A percentile compares a stretch with the other conserved stretches of the same genome.
These are phyloP conservation scores for Hypocrella siamensis DNA, from an alignment of 2,329 filamentous ascomycete genomes.

Conservation along the genomic window DNA sequence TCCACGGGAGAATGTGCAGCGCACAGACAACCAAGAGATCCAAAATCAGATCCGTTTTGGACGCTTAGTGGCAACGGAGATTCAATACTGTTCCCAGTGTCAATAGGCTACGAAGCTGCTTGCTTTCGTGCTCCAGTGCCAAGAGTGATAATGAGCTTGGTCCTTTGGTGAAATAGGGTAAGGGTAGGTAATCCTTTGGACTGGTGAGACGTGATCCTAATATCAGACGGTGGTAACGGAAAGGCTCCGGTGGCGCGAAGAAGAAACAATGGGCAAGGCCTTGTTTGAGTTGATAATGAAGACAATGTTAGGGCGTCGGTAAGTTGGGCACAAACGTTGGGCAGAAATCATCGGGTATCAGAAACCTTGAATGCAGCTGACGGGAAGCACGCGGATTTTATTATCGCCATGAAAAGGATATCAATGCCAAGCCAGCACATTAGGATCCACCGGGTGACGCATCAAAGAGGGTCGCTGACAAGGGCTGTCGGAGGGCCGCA, in stretches of 20 bases:
- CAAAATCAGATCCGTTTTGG: slow-evolving; percentile 3
- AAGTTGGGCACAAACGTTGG: slow-evolving; percentile 17
- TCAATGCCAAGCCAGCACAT: slow-evolving; percentile 9
- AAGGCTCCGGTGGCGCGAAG: slow-evolving; percentile 1
- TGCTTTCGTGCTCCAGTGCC: slow-evolving; percentile 7
- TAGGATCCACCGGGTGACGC: slow-evolving; percentile 7
- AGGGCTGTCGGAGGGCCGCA: slow-evolving; percentile 17
- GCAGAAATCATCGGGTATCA: slow-evolving; percentile 17
- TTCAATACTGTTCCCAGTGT: slow-evolving; percentile 7
- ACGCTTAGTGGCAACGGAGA: slow-evolving; percentile 1
- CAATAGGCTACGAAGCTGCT: slow-evolving; percentile 4
- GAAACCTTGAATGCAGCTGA: slow-evolving; percentile 18
- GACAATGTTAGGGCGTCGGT: slow-evolving; percentile 7
- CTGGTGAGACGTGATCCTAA: slow-evolving; percentile 6
- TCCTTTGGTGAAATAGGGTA: slow-evolving; percentile 9
- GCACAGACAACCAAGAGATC: slow-evolving; percentile 2
- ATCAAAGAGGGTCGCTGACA: slow-evolving; percentile 6
- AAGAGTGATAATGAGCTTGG: slow-evolving; percentile 12
- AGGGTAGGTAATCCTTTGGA: slow-evolving; percentile 2
- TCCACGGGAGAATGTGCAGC: slow-evolving; percentile 2
- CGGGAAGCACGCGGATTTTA: slow-evolving; percentile 36
- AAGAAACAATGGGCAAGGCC: neutral
- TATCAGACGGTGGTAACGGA: slow-evolving; percentile 8
- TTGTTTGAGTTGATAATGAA: slow-evolving; percentile 3
- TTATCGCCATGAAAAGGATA: slow-evolving; percentile 14